phyloP scores from a whole-genome alignment of 768 basidiomycete genomes.

The Suillus subaureus region DNA sequence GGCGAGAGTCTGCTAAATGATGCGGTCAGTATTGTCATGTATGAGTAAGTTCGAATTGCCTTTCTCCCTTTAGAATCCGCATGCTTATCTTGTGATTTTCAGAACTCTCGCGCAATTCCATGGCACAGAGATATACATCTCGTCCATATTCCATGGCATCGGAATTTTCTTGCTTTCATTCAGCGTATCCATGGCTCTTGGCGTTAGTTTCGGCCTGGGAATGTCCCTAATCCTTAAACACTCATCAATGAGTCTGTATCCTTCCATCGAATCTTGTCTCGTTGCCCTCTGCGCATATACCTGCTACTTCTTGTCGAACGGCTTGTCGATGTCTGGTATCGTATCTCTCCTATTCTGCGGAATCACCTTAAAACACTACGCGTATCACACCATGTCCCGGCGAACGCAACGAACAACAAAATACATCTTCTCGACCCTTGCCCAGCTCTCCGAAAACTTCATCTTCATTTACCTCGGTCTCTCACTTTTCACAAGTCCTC shows the following conservation, averaged over 20 bases:
- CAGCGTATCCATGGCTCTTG: constrained; percentile 91
- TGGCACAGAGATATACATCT: constrained; percentile 81
- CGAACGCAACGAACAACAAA: constrained; percentile 93
- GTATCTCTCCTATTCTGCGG: constrained; percentile 98
- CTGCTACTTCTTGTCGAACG: constrained; percentile 99
- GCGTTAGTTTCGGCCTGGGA: constrained; percentile 86
- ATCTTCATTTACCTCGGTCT: constrained; percentile 99
- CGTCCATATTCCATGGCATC: constrained; percentile 92
- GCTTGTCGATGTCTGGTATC: constrained; percentile 91
- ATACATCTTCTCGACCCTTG: constrained; percentile 93
- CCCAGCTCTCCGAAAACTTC: constrained; percentile 96
- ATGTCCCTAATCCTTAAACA: constrained; percentile 96
- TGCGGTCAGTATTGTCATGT: constrained; percentile 99
- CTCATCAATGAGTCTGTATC: constrained; percentile 81
- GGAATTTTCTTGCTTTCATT: constrained; percentile 97
- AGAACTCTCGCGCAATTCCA: constrained; percentile 94
- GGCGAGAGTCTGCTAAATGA: constrained; percentile 97
- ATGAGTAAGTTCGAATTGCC: constrained; percentile 73
- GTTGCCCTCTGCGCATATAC: constrained; percentile 95
- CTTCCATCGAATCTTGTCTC: constrained; percentile 96
- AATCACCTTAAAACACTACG: constrained; percentile 98
- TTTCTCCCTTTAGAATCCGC: background rate
- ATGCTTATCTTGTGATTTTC: constrained; percentile 11
- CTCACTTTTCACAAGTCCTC: constrained; percentile 90
- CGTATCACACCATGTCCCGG: constrained; percentile 99